Percentiles rank a stretch among this genome's conserved stretches.
Conservation (phyloP, 2,329 filamentous ascomycete genomes). For the Hypocreales sp. region DNA sequence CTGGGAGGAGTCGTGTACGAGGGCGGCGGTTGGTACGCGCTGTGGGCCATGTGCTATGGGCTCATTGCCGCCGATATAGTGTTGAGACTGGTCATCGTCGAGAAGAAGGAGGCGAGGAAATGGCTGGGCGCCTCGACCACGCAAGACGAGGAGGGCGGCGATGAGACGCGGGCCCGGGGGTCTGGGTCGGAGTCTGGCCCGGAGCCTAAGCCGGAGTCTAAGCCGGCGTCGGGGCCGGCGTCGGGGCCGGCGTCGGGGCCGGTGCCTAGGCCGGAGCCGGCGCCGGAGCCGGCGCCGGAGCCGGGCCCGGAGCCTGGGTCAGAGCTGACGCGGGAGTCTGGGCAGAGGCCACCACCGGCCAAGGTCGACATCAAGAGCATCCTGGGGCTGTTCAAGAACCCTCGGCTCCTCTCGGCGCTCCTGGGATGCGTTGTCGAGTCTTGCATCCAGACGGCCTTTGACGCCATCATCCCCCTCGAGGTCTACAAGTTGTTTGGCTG, state of each 20-base stretch:
- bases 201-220: background rate
- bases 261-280: no score
- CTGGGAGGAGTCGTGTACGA: conserved; percentile 18
- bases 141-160: background rate
- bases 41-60: conserved; percentile 20
- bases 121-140: conserved; percentile 7
- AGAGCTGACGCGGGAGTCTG: no score
- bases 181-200: background rate
- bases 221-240: background rate
- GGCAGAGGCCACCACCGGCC: background rate
- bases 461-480: conserved; percentile 17
- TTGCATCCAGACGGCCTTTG: conserved; percentile 15
- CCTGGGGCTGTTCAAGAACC: conserved; percentile 11
- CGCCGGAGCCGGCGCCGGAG: no score
- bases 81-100: conserved; percentile 16
- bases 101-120: conserved; percentile 14
- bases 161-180: background rate
- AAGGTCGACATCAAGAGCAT: conserved; percentile 7
- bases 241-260: background rate
- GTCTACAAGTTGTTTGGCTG: conserved; percentile 14
- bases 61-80: conserved; percentile 16
- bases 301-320: no score
- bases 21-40: conserved; percentile 16
- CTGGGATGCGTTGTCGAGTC: conserved; percentile 19
- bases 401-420: conserved; percentile 16